These are phyloP conservation scores for Lactuca saligna DNA, from an alignment of 129 eudicot species.

Conservation along the genomic window DNA sequence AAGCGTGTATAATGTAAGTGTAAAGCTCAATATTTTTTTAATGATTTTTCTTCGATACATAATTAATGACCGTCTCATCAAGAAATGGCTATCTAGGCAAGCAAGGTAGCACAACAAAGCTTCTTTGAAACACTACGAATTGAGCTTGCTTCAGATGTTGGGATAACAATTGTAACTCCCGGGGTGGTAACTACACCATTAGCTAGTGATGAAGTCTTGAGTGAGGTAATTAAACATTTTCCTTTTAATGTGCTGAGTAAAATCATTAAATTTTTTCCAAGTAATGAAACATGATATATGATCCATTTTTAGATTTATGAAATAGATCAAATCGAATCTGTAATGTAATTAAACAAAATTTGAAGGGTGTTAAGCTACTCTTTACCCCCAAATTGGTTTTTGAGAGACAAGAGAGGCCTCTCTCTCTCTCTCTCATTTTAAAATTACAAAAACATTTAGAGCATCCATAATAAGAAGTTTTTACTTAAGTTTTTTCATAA, in stretches of 20 bases:
- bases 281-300: neutral
- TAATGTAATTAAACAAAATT: neutral
- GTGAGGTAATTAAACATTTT: neutral
- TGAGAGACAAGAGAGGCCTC: too few species aligned
- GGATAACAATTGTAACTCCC: slow-evolving; percentile 54
- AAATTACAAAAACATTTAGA: too few species aligned
- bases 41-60: neutral
- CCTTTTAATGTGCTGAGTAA: neutral
- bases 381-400: too few species aligned
- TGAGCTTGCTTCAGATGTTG: slow-evolving; percentile 50
- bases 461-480: too few species aligned
- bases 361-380: neutral
- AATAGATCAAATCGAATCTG: neutral
- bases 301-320: too few species aligned
- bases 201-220: slow-evolving; percentile 39
- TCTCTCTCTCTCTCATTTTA: too few species aligned
- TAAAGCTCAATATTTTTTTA: too few species aligned
- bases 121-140: slow-evolving; percentile 58
- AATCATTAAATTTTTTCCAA: too few species aligned
- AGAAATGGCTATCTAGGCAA: slow-evolving; percentile 39
- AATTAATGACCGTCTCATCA: neutral
- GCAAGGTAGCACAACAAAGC: slow-evolving; percentile 53
- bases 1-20: slow-evolving; percentile 40
- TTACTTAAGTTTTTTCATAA: too few species aligned
- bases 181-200: slow-evolving; percentile 53